These are phyloP conservation scores for Diplosphaera chodatii DNA, from an alignment of 139 green algal genomes.

Conservation along the genomic window DNA sequence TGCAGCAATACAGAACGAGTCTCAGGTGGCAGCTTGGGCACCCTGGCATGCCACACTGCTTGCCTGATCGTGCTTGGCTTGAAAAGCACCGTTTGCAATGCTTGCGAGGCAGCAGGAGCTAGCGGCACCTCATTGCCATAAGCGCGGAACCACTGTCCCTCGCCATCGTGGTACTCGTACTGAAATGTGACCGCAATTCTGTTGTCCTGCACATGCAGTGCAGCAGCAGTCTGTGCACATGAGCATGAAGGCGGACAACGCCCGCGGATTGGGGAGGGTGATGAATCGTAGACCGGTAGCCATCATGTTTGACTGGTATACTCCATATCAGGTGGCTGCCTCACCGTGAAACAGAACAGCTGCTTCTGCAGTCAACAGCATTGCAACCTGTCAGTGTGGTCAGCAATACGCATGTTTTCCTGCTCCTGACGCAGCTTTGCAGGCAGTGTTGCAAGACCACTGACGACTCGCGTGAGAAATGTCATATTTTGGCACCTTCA, in stretches of 20 bases:
- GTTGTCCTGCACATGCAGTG: constrained; percentile 16
- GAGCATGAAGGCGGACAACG: too few species aligned
- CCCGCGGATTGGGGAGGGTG: neutral
- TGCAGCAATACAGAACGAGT: constrained; percentile 5
- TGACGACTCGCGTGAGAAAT: too few species aligned
- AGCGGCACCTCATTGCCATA: constrained; percentile 51
- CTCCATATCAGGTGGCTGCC: neutral
- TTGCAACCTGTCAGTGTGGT: too few species aligned
- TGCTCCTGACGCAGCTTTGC: too few species aligned
- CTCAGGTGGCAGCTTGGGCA: neutral
- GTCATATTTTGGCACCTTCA: constrained; percentile 21
- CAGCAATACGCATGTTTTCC: too few species aligned
- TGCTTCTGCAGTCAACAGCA: constrained; percentile 26
- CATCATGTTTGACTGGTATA: too few species aligned
- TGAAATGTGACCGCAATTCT: constrained; percentile 52
- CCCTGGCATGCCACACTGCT: neutral
- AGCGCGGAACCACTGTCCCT: constrained; percentile 42
- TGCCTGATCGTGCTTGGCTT: neutral
- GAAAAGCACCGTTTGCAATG: too few species aligned
- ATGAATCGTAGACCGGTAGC: too few species aligned
- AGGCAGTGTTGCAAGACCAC: too few species aligned
- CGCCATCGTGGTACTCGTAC: constrained; percentile 51
- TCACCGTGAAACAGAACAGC: constrained; percentile 33
- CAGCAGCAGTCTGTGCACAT: too few species aligned
- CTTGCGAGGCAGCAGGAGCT: neutral